phyloP scores from a whole-genome alignment of 176 grass and related monocot species.

The Carex pumila region DNA sequence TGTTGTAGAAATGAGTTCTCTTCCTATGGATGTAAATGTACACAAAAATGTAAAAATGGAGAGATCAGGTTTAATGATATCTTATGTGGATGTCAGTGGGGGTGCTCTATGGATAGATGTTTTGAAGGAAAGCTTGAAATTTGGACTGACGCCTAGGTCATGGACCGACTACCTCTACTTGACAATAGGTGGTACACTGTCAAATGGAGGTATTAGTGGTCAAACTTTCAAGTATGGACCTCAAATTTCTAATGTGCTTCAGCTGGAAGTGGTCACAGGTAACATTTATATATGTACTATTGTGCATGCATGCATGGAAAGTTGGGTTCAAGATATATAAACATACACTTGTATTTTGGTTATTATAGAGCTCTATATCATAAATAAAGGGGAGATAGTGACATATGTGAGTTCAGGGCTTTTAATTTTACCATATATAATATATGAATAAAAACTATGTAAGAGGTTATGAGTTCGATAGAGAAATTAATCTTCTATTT shows the following conservation, averaged over 20 bases:
- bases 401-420: no score
- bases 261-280: conserved; percentile 87
- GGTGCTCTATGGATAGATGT: conserved; percentile 81
- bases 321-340: background rate
- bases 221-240: conserved; percentile 93
- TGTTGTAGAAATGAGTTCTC: conserved; percentile 65
- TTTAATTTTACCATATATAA: no score
- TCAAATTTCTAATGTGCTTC: conserved; percentile 83
- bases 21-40: conserved; percentile 34
- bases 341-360: background rate
- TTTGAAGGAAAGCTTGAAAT: conserved; percentile 60
- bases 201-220: conserved; percentile 84
- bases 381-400: background rate
- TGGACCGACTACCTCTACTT: conserved; percentile 91
- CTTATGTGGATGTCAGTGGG: conserved; percentile 66
- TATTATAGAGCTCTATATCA: background rate
- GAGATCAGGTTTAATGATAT: background rate
- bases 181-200: conserved; percentile 84
- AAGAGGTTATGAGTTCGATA: no score
- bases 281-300: background rate
- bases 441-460: no score
- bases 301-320: conserved; percentile 16
- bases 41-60: background rate
- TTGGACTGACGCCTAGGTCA: conserved; percentile 61
- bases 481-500: no score